Evolutionary conservation across 192 early-diverging fungal genomes (phyloP).

Genomic region (Spizellomyces punctatus): DNA sequence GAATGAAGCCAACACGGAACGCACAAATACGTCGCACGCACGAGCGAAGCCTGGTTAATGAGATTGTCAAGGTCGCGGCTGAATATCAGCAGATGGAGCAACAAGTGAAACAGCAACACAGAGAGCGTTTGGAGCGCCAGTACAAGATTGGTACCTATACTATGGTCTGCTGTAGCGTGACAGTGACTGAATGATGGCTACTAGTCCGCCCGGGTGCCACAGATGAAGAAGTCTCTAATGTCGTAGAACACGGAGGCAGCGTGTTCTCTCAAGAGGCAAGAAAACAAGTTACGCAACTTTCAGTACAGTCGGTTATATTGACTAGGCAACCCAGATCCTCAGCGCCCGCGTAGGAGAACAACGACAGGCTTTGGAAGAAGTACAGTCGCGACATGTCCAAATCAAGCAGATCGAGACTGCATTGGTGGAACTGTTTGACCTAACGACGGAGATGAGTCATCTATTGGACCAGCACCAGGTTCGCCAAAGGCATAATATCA

Average conservation of each 20-base stretch:
- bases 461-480: conserved; percentile 12
- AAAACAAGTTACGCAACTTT: not conserved
- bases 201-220: conserved; percentile 56
- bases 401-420: conserved; percentile 10
- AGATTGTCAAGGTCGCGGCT: conserved; percentile 5
- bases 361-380: not conserved
- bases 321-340: not conserved
- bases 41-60: conserved; percentile 1
- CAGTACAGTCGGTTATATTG: not conserved
- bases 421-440: conserved; percentile 3
- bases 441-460: not conserved
- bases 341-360: not conserved
- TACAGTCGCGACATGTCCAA: conserved; percentile 1
- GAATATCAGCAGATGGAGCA: conserved; percentile 8
- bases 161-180: not conserved
- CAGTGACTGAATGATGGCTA: not conserved
- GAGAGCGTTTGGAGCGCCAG: not conserved
- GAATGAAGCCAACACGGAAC: conserved; percentile 2
- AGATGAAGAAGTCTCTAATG: conserved; percentile 54
- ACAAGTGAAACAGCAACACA: not conserved
- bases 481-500: not conserved
- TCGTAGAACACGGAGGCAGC: conserved; percentile 51
- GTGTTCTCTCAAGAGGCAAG: conserved; percentile 54
- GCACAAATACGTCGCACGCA: conserved; percentile 9
- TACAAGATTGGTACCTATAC: not conserved